A percentile compares a stretch with the other conserved stretches of the same genome.
Conservation (phyloP, 805 yeast species). For the Yamadazyma insecticola region DNA sequence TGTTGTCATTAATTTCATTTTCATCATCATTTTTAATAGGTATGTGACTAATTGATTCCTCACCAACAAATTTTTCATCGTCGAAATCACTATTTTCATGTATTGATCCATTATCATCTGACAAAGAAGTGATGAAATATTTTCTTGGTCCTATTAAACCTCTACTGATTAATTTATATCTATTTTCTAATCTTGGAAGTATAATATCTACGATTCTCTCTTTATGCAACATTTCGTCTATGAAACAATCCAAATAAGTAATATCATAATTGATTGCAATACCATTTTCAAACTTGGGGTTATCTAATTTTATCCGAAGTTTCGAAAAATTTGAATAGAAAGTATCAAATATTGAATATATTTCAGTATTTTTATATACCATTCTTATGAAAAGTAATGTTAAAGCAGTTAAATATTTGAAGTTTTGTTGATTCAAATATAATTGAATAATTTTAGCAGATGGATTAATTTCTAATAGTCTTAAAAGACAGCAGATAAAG, state of each 20-base stretch:
- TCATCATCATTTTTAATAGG: constrained; percentile 11
- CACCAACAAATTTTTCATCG: constrained; percentile 10
- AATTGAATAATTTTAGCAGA: constrained; percentile 49
- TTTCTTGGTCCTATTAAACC: constrained; percentile 37
- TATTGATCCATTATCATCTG: constrained; percentile 18
- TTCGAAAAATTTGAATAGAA: constrained; percentile 65
- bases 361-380: constrained; percentile 29
- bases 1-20: constrained; percentile 3
- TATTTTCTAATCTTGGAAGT: constrained; percentile 54
- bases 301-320: constrained; percentile 40
- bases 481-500: constrained; percentile 71
- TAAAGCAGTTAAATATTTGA: constrained; percentile 73
- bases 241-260: constrained; percentile 65
- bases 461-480: constrained; percentile 76
- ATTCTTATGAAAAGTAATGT: constrained; percentile 62
- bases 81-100: constrained; percentile 18
- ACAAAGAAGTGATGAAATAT: constrained; percentile 20
- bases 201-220: constrained; percentile 70
- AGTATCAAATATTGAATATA: constrained; percentile 51
- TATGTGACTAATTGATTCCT: constrained; percentile 3
- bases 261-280: constrained; percentile 31
- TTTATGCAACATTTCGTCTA: constrained; percentile 53
- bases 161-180: constrained; percentile 39
- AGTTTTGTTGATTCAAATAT: constrained; percentile 51
- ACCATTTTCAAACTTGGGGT: constrained; percentile 17